Evolutionary conservation across 352 stramenopile species (phyloP).

Genomic region (Phytopythium montanum): DNA sequence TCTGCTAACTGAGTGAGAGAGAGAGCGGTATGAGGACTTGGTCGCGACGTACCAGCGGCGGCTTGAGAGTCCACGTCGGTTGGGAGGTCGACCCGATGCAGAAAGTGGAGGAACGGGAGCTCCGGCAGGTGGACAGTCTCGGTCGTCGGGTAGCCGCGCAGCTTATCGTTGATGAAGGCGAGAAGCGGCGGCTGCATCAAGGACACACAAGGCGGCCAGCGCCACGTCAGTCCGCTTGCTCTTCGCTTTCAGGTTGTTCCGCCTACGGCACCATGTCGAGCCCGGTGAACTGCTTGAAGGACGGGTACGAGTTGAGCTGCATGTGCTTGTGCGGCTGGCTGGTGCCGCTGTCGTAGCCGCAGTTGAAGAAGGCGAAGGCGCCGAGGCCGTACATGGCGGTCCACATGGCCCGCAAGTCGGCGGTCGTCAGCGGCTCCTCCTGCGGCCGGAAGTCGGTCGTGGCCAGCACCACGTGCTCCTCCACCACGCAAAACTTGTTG

Average conservation of each 20-base stretch:
- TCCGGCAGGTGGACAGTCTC: constrained; percentile 53
- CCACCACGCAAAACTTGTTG: constrained; percentile 81
- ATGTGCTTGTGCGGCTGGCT: constrained; percentile 88
- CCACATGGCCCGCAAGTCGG: constrained; percentile 69
- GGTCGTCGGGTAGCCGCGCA: constrained; percentile 25
- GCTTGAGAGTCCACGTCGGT: constrained; percentile 33
- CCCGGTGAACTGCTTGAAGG: constrained; percentile 54
- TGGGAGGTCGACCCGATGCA: constrained; percentile 52
- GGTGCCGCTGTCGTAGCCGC: constrained; percentile 73
- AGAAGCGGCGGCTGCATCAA: constrained; percentile 56
- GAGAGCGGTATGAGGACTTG: not conserved
- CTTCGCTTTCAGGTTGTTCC: no score
- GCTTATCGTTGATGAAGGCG: constrained; percentile 61
- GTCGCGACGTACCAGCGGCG: constrained; percentile 25
- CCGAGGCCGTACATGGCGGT: constrained; percentile 66
- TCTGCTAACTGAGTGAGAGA: no score
- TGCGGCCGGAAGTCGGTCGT: constrained; percentile 73
- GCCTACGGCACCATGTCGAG: constrained; percentile 62
- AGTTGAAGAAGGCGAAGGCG: constrained; percentile 85
- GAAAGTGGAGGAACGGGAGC: constrained; percentile 71
- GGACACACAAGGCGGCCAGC: not conserved
- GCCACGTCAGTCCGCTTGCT: no score
- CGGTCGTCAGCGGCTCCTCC: constrained; percentile 39
- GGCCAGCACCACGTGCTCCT: constrained; percentile 75
- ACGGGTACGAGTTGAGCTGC: constrained; percentile 82